Evolutionary conservation across 768 basidiomycete genomes (phyloP), one percentile per base, ranked within the genome.

Genomic region (Phylloporus rhodoxanthus): DNA sequence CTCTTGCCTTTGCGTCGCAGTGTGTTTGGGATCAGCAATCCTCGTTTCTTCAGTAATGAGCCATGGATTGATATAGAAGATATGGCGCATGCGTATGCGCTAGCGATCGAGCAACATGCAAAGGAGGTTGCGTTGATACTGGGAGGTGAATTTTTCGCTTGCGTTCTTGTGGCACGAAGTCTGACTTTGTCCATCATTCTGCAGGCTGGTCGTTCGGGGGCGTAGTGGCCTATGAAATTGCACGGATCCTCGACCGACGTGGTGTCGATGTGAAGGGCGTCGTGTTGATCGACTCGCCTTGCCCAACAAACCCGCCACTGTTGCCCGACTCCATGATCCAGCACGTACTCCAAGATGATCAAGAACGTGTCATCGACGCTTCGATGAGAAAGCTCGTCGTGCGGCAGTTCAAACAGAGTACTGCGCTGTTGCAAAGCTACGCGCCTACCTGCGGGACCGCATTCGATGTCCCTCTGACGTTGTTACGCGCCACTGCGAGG

Each of bases 171-270:
- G 20, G 20, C 41, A 34, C 26, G 52, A 19, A 0, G 4, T 25
- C 36, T 51, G 6, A 49, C 28, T 8, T 9, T 2, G 25, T 25
- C 25, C 30, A 5, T 11, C 5, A 3, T 17, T 26, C 2, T 26
- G 5, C 13, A 87, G 86, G 86, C 0, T 89, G 85, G 85, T 89
- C 86, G 2, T 85, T 89, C 54, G 86, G 86, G 11, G 86, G 85
- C 2, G 79, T 86, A 4, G 77, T 79, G 0, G 84, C 86, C 0
- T 87, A 79, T 56, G 86, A 87, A 57, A 67, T 78, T 2, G 78
- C 81, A 15, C 73, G 72, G 1, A 75, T 77, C 23, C 73, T 87
- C 15, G 5, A 11, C 11, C 14, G 43, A 1, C 68, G 59, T 5
- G 78, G 75, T 3, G 55, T 75, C 8, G 43, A 54, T 1, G 78